phyloP scores from a whole-genome alignment of 176 grass and related monocot species.

The Juncus inflexus region DNA sequence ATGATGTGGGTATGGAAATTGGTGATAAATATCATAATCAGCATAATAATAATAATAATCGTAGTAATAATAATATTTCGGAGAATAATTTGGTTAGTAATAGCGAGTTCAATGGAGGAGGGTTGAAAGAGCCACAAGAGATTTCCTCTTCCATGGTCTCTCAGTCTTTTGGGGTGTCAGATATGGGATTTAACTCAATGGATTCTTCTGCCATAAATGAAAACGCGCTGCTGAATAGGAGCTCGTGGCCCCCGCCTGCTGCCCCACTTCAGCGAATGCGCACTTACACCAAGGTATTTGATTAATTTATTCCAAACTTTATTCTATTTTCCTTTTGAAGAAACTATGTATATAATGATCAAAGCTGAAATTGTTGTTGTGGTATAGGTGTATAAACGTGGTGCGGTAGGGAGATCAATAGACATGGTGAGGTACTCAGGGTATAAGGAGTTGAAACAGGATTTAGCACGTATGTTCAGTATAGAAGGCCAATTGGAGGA shows the following conservation, averaged over 20 bases:
- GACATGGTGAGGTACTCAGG: conserved; percentile 80
- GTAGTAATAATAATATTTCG: conserved; percentile 50
- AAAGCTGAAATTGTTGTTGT: background rate
- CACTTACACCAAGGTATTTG: conserved; percentile 90
- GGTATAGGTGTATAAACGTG: conserved; percentile 88
- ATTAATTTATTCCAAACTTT: background rate
- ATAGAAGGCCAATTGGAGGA: conserved; percentile 98
- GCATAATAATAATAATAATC: too few species aligned
- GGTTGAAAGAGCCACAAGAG: conserved; percentile 80
- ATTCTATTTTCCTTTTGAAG: too few species aligned
- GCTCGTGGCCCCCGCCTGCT: conserved; percentile 46
- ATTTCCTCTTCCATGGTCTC: conserved; percentile 97
- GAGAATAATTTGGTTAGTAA: conserved; percentile 39
- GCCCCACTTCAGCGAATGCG: conserved; percentile 66
- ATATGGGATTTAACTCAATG: conserved; percentile 94
- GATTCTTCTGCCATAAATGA: conserved; percentile 88
- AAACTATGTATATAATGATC: too few species aligned
- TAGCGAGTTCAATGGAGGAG: conserved; percentile 40
- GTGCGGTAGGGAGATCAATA: conserved; percentile 93
- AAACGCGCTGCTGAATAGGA: conserved; percentile 69
- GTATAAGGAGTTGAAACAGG: conserved; percentile 84
- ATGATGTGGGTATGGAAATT: conserved; percentile 42
- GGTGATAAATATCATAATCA: conserved; percentile 23
- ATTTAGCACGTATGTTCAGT: conserved; percentile 96
- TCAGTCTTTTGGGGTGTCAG: conserved; percentile 85